Conservation (phyloP, 768 basidiomycete species). For the Dentipellis sp. region DNA sequence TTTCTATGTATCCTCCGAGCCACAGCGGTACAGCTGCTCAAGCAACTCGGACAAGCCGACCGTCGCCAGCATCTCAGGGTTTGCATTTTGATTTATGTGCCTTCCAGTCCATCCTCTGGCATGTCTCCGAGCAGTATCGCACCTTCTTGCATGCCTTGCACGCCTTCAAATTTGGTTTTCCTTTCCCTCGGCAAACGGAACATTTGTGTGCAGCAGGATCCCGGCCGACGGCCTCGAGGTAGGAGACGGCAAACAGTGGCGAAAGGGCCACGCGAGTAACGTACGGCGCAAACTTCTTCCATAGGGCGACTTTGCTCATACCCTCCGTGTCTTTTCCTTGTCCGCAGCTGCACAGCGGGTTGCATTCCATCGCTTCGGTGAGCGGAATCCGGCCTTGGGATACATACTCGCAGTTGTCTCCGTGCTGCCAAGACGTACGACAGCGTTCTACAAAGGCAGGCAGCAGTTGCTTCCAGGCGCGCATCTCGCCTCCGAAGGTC, state of each 20-base stretch:
- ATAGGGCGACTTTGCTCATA: conserved; percentile 25
- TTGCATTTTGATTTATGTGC: conserved; percentile 25
- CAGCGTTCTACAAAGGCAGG: conserved; percentile 45
- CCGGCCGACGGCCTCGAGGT: conserved; percentile 31
- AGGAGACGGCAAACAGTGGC: conserved; percentile 45
- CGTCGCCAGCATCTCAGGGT: no score
- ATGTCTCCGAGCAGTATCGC: conserved; percentile 34
- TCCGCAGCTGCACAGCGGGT: conserved; percentile 47
- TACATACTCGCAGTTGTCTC: conserved; percentile 37
- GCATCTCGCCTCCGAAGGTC: conserved; percentile 25
- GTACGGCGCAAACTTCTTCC: conserved; percentile 32
- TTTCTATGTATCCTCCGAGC: no score
- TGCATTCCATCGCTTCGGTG: conserved; percentile 24
- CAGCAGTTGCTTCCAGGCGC: conserved; percentile 42
- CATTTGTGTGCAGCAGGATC: conserved; percentile 16
- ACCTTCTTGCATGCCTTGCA: conserved; percentile 30
- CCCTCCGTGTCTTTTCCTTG: conserved; percentile 34
- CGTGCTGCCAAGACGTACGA: conserved; percentile 40
- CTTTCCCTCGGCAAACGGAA: conserved; percentile 20
- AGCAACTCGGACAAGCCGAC: no score
- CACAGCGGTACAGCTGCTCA: no score
- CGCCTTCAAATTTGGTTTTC: conserved; percentile 23
- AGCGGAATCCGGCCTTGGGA: conserved; percentile 27
- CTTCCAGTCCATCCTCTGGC: conserved; percentile 41
- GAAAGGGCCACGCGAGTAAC: conserved; percentile 41